phyloP scores from a whole-genome alignment of 177 flowering plant genomes.

The Vitis hybrid region DNA sequence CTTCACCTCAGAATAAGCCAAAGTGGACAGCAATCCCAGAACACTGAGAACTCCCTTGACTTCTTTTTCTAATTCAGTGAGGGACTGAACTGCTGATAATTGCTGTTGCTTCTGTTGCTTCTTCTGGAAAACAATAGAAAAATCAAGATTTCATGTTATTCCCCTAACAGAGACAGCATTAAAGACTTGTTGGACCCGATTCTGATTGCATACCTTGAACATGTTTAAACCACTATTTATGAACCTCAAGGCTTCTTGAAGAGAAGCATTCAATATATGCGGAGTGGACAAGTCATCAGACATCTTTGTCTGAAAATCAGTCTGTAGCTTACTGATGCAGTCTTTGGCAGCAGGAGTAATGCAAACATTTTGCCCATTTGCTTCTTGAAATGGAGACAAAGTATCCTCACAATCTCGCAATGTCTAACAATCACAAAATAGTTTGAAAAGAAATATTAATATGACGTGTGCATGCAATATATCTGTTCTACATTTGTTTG shows the following conservation, averaged over 20 bases:
- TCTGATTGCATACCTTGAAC: constrained; percentile 51
- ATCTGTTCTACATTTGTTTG: too few species aligned
- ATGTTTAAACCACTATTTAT: constrained; percentile 50
- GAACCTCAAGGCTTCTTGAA: constrained; percentile 61
- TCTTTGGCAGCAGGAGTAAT: constrained; percentile 50
- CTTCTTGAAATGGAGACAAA: constrained; percentile 41
- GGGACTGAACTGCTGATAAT: constrained; percentile 41
- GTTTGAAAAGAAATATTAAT: too few species aligned
- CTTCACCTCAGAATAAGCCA: constrained; percentile 57
- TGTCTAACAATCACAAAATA: constrained; percentile 44
- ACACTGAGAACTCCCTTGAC: constrained; percentile 46
- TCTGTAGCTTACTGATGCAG: constrained; percentile 53
- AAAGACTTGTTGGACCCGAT: too few species aligned
- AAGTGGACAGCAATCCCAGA: constrained; percentile 61
- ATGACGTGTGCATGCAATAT: too few species aligned
- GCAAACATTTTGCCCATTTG: constrained; percentile 27
- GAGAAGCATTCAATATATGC: constrained; percentile 52
- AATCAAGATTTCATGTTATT: background rate
- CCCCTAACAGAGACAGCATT: background rate
- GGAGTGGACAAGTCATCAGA: constrained; percentile 83
- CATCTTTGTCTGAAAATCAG: constrained; percentile 68
- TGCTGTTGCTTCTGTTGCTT: constrained; percentile 56
- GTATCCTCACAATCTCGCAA: constrained; percentile 71
- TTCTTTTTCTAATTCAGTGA: constrained; percentile 55
- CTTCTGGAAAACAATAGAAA: constrained; percentile 33